Evolutionary conservation across 441 rosid genomes (phyloP), one percentile per base, ranked within the genome.

Genomic region (Isatis lusitanica): DNA sequence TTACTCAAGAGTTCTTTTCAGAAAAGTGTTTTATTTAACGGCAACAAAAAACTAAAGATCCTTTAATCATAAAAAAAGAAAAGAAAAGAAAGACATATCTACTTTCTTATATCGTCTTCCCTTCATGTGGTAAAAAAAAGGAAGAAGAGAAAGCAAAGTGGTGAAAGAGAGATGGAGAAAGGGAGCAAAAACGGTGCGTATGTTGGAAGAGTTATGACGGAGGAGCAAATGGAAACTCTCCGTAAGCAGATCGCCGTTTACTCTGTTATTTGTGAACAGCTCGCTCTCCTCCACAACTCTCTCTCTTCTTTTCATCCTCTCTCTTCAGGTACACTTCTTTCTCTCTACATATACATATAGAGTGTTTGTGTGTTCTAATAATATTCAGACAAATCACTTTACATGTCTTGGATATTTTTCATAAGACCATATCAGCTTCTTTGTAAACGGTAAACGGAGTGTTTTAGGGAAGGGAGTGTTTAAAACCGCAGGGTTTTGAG

Each of bases 181-280:
- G 72, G 48, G 66, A 57, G 13, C 52, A 68, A 68, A 68, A 76
- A 74, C 68, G 76, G 73, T 8, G 72, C 78, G 68, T 84, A 78
- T 18, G 61, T 39, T 8, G 81, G 82, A 46, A 88, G 83, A 76
- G 94, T 94, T 75, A 91, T 95, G 93, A 95, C 94, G 16, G 97
- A 95, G 65, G 99, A 90, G 71, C 98, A 94, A 63, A 76, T 90
- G 84, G 97, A 92, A 88, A 77, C 83, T 51, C 82, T 89, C 36
- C 80, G 95, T 74, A 91, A 86, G 71, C 99, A 95, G 80, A 95
- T 95, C 78, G 86, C 89, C 57, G 84, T 87, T n/a, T 95, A 87
- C 63, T 74, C 88, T 18, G 70, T 81, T 15, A 82, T 92, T 52
- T 87, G 87, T 64, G 93, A 91, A 36, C 89, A 84, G 82, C 99